Evolutionary conservation across 768 basidiomycete genomes (phyloP).

Genomic region (Leccinellum albellum): DNA sequence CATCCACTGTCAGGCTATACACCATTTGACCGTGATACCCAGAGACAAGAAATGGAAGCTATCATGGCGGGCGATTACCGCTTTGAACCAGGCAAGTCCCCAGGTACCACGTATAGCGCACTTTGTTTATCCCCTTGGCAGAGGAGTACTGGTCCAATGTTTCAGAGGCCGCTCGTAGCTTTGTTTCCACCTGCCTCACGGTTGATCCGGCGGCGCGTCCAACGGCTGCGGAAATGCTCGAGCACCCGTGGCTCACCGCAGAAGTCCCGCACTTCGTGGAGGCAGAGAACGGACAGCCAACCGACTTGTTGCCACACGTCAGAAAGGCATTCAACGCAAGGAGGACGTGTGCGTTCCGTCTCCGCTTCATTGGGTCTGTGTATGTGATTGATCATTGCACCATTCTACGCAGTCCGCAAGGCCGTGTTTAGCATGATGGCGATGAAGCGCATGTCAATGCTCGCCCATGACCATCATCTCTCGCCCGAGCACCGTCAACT

Average conservation of each 20-base stretch:
- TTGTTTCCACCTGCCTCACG: conserved; percentile 80
- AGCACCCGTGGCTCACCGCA: conserved; percentile 67
- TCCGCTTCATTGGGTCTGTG: background rate
- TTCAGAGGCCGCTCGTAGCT: conserved; percentile 77
- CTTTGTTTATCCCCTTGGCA: conserved; percentile 18
- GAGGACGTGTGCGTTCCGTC: conserved; percentile 63
- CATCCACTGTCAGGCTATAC: conserved; percentile 64
- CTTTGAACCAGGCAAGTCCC: conserved; percentile 62
- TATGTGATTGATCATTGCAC: conserved; percentile 1
- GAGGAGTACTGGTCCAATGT: conserved; percentile 86
- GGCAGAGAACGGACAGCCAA: conserved; percentile 52
- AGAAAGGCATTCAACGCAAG: conserved; percentile 88
- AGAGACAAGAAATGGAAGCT: conserved; percentile 89
- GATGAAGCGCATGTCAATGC: conserved; percentile 70
- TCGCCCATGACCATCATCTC: conserved; percentile 35
- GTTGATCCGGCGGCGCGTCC: conserved; percentile 78
- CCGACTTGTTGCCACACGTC: conserved; percentile 84
- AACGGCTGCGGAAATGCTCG: conserved; percentile 68
- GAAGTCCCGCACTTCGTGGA: conserved; percentile 66
- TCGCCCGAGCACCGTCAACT: conserved; percentile 46
- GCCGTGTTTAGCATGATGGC: conserved; percentile 86
- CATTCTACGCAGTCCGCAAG: conserved; percentile 64
- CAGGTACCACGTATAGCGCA: background rate
- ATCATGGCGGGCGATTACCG: conserved; percentile 92
- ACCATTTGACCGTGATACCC: conserved; percentile 91